Conservation (phyloP, 2,329 filamentous ascomycete species). For the Paracamarosporium sp. region DNA sequence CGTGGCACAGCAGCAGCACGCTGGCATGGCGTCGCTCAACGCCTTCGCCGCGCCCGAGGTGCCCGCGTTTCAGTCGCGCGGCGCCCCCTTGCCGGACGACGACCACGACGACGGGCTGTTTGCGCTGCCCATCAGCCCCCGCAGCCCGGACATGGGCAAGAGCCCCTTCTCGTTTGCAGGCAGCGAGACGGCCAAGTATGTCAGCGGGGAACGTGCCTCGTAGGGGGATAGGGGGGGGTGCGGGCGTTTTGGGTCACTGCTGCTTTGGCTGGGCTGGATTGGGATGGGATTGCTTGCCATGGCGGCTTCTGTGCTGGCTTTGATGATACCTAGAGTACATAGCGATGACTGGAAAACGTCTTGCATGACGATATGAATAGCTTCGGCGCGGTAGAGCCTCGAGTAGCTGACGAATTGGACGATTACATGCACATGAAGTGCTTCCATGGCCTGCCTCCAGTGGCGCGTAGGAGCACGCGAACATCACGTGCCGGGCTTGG, state of each 20-base stretch:
- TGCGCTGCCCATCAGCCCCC: constrained; percentile 82
- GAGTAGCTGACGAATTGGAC: background rate
- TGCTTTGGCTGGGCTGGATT: constrained; percentile 2
- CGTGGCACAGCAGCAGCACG: constrained; percentile 47
- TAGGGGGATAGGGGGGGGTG: constrained; percentile 19
- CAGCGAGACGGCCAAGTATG: constrained; percentile 41
- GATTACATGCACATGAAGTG: no score
- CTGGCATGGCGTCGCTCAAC: constrained; percentile 54
- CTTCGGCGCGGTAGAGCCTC: background rate
- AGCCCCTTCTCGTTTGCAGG: constrained; percentile 74
- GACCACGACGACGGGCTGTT: constrained; percentile 83
- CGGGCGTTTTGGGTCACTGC: constrained; percentile 18
- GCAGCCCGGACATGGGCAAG: constrained; percentile 83
- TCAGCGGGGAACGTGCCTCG: constrained; percentile 35
- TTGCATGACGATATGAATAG: background rate
- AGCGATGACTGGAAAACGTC: constrained; percentile 15
- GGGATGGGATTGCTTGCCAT: constrained; percentile 5
- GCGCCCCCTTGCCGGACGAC: constrained; percentile 46
- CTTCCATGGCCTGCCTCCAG: no score
- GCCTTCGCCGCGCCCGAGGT: constrained; percentile 46
- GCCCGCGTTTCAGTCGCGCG: constrained; percentile 38
- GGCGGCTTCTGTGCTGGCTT: constrained; percentile 17
- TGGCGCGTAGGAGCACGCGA: background rate
- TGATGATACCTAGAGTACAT: constrained; percentile 33
- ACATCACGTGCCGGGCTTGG: background rate